Percentiles rank a stretch among this genome's conserved stretches.
phyloP scores from a whole-genome alignment of 1,284 basidiomycete species.

The Stygiomarasmius scandens region DNA sequence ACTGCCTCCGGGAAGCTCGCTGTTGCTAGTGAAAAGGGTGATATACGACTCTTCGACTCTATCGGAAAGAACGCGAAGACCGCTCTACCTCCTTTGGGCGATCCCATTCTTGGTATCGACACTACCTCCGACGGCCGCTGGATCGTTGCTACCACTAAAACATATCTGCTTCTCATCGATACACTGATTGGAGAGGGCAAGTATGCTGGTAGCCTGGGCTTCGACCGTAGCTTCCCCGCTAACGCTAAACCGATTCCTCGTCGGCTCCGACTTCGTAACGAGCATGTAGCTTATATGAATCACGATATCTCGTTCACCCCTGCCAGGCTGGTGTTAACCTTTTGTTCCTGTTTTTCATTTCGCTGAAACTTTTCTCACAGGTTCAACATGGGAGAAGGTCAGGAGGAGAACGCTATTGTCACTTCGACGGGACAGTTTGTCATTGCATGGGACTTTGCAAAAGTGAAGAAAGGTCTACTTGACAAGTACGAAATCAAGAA shows the following conservation, averaged over 20 bases:
- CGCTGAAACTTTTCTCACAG: conserved; percentile 41
- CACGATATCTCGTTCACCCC: conserved; percentile 89
- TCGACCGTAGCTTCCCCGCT: conserved; percentile 95
- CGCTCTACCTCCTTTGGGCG: conserved; percentile 92
- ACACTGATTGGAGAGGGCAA: conserved; percentile 92
- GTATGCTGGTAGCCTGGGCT: conserved; percentile 86
- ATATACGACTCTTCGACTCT: conserved; percentile 92
- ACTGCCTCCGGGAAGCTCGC: conserved; percentile 88
- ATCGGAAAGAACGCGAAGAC: conserved; percentile 99
- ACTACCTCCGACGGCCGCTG: conserved; percentile 94
- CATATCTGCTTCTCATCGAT: conserved; percentile 93
- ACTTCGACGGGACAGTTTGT: conserved; percentile 97
- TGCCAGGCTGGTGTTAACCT: conserved; percentile 63
- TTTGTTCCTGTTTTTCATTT: not conserved
- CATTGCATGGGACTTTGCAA: conserved; percentile 94
- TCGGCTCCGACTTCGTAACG: conserved; percentile 85
- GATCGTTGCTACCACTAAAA: conserved; percentile 96
- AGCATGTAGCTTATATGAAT: conserved; percentile 96
- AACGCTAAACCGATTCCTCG: conserved; percentile 91
- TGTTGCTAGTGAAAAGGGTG: conserved; percentile 95
- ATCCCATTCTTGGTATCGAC: conserved; percentile 94
- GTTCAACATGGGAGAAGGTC: conserved; percentile 89
- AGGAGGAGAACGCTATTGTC: conserved; percentile 93
- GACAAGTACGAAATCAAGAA: conserved; percentile 97
- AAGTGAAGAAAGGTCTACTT: conserved; percentile 89